phyloP scores from a whole-genome alignment of 257 asterid genomes.

The Capsicum baccatum region DNA sequence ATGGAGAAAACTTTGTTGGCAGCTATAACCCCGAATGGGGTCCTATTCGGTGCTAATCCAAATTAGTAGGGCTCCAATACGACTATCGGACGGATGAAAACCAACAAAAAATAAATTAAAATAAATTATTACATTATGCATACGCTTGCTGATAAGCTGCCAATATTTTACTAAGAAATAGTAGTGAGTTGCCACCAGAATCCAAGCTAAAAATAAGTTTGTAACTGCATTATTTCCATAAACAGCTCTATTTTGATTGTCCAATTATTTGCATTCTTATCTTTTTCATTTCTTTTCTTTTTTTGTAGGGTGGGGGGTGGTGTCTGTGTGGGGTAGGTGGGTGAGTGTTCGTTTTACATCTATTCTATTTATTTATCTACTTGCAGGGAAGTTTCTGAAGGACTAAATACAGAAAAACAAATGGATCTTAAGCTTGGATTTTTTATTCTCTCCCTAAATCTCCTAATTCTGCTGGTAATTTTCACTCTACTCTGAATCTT shows the following conservation, averaged over 20 bases:
- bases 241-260: background rate
- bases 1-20: too few species aligned
- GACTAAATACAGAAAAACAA: background rate
- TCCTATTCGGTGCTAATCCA: too few species aligned
- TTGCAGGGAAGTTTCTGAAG: background rate
- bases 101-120: too few species aligned
- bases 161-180: background rate
- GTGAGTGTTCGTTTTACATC: background rate
- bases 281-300: background rate
- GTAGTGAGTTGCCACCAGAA: background rate
- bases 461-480: slow-evolving; percentile 52
- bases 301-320: too few species aligned
- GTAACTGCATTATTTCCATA: background rate
- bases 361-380: background rate
- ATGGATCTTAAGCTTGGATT: slow-evolving; percentile 48
- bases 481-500: background rate
- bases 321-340: too few species aligned
- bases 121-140: background rate
- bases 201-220: background rate
- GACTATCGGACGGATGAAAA: too few species aligned
- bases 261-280: background rate
- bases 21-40: too few species aligned
- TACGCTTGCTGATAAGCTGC: background rate
- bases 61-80: too few species aligned
- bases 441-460: slow-evolving; percentile 39